Conservation (phyloP, 441 rosid genomes). For the Pelargonium australe region DNA sequence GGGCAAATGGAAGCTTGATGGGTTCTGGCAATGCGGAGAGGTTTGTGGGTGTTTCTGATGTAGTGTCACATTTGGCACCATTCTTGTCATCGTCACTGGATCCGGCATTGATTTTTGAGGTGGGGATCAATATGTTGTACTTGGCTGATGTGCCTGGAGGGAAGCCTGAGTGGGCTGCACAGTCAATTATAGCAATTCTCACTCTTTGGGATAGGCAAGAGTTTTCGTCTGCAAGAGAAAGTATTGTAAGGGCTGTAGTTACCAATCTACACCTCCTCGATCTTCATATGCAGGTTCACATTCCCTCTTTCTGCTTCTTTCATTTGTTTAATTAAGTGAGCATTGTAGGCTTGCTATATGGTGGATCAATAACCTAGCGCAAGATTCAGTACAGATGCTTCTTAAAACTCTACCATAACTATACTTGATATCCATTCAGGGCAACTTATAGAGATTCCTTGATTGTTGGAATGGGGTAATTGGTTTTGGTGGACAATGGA, state of each 20-base stretch:
- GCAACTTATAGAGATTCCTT: neutral
- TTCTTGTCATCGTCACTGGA: conserved; percentile 86
- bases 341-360: neutral
- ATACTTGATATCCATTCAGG: neutral
- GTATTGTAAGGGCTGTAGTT: conserved; percentile 94
- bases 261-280: conserved; percentile 91
- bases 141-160: conserved; percentile 99
- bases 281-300: conserved; percentile 85
- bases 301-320: neutral
- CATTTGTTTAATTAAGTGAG: neutral
- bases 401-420: neutral
- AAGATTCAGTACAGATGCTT: neutral
- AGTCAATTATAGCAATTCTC: conserved; percentile 83
- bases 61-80: conserved; percentile 84
- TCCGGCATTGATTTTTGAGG: conserved; percentile 90
- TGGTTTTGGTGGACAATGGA: neutral
- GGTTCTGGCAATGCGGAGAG: conserved; percentile 74
- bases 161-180: conserved; percentile 98
- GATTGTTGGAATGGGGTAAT: neutral
- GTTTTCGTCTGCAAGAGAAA: conserved; percentile 96
- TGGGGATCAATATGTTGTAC: conserved; percentile 89
- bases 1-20: conserved; percentile 34
- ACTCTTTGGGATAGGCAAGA: conserved; percentile 99
- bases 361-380: neutral
- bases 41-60: conserved; percentile 79